Base-by-base conservation (phyloP, 306 rosid species). In the Citrullus colocynthis region DNA sequence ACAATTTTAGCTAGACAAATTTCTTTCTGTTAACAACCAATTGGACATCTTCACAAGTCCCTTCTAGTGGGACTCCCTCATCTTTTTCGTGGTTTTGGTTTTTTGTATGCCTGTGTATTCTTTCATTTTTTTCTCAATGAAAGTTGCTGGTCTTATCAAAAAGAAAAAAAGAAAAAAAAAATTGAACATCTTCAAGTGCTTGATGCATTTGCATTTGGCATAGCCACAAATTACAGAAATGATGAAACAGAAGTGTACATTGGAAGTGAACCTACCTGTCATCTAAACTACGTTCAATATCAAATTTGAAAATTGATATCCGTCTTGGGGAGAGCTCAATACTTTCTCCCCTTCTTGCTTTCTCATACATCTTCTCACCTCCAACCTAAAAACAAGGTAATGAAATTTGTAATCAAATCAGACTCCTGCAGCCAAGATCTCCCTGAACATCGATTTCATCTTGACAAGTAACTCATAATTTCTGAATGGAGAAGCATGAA, bases 291-390 rank as follows among this genome's bases (percentile, higher is more conserved):
- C 97, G 97, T 85, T 95, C 96, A 62, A 89, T 84, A 80, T 92
- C 93, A 81, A 95, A 92, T 88, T 87, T 87, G 91, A 88, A 92
- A 66, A 95, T 87, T 79, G 98, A 95, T 79, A 95, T 90, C 56
- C 87, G 91, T 83, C 98, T 86, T 2, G 98, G 96, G 17, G 98
- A 87, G 76, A 95, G 98, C 80, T 95, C 98, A 42, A 92, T 85
- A 83, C 91, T 95, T 86, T 95, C 97, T 80, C 98, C 98, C 83
- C 93, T 89, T 85, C 98, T 92, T 85, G 98, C 98, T 84, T 92
- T 95, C 45, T 95, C 97, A 75, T 95, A 95, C 97, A 95, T 79
- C 82, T 80, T 95, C 84, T 95, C 98, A 57, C 98, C 98, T 81
- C 98, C 98, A 54, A 95, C 95, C 98, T 95, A 63, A 60, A 62